Conservation (phyloP, 2,329 filamentous ascomycete genomes). For the Aspergillus tanneri region DNA sequence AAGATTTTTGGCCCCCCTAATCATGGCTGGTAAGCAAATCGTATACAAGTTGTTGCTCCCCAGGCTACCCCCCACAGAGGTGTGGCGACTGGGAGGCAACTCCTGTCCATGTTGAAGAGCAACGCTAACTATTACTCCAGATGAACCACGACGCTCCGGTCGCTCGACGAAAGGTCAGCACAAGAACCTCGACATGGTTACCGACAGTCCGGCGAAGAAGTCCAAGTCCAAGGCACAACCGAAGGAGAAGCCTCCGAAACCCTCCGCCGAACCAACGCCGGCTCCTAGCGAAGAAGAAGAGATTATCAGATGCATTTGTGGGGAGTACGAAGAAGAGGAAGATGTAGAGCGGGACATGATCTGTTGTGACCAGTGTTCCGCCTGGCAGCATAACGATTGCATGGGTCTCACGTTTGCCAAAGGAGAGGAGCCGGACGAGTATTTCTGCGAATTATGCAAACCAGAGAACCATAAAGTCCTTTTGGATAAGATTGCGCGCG, state of each 20-base stretch:
- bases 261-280: constrained; percentile 48
- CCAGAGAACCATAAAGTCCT: constrained; percentile 81
- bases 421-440: constrained; percentile 74
- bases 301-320: constrained; percentile 90
- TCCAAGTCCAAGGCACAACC: constrained; percentile 48
- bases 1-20: constrained; percentile 32
- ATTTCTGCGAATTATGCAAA: constrained; percentile 88
- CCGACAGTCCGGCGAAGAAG: constrained; percentile 57
- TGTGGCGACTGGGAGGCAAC: constrained; percentile 11
- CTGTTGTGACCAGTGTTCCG: constrained; percentile 85
- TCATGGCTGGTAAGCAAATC: constrained; percentile 62
- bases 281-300: constrained; percentile 59
- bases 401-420: constrained; percentile 79
- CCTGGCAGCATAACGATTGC: constrained; percentile 97
- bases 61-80: background rate
- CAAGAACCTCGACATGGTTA: constrained; percentile 74
- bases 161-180: constrained; percentile 97
- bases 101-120: constrained; percentile 15
- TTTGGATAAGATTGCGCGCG: constrained; percentile 71
- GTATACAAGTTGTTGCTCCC: constrained; percentile 6
- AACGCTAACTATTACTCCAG: constrained; percentile 46
- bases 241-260: constrained; percentile 48
- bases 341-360: constrained; percentile 92
- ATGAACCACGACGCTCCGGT: constrained; percentile 89
- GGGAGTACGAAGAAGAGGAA: constrained; percentile 79